Evolutionary conservation across 768 basidiomycete species (phyloP).

Genomic region (Steccherinum ochraceum): DNA sequence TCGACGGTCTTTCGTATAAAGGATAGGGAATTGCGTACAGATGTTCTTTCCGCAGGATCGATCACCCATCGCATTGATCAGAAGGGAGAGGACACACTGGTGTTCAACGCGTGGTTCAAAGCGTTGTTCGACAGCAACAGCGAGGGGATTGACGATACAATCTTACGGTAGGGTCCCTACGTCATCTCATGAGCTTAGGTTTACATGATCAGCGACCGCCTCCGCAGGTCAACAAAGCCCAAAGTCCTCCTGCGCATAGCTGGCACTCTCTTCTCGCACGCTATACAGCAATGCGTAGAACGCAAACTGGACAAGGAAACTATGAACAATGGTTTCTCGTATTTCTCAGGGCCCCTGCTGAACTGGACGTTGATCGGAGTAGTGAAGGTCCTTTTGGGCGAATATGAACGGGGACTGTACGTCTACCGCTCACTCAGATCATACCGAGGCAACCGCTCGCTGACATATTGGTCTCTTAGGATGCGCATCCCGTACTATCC

Average conservation of each 20-base stretch:
- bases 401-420: conserved; percentile 53
- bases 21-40: conserved; percentile 38
- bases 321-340: conserved; percentile 69
- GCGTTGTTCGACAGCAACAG: conserved; percentile 70
- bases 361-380: conserved; percentile 80
- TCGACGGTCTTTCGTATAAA: conserved; percentile 40
- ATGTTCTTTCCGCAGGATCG: conserved; percentile 46
- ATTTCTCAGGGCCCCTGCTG: conserved; percentile 66
- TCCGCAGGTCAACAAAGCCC: conserved; percentile 59
- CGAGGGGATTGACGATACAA: conserved; percentile 81
- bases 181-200: not conserved
- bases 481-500: conserved; percentile 44
- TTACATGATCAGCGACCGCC: too few species aligned
- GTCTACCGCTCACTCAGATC: too few species aligned
- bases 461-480: conserved; percentile 29
- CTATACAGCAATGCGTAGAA: conserved; percentile 40
- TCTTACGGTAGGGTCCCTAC: conserved; percentile 28
- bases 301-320: conserved; percentile 62
- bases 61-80: conserved; percentile 34
- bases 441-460: too few species aligned
- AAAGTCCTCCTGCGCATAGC: conserved; percentile 62
- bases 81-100: conserved; percentile 16
- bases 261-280: conserved; percentile 58
- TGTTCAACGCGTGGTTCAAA: conserved; percentile 56
- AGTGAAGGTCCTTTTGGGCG: conserved; percentile 53